A percentile compares a stretch with the other conserved stretches of the same genome.
phyloP scores from a whole-genome alignment of 2,329 filamentous ascomycete species.

The Exophiala alcalophila region DNA sequence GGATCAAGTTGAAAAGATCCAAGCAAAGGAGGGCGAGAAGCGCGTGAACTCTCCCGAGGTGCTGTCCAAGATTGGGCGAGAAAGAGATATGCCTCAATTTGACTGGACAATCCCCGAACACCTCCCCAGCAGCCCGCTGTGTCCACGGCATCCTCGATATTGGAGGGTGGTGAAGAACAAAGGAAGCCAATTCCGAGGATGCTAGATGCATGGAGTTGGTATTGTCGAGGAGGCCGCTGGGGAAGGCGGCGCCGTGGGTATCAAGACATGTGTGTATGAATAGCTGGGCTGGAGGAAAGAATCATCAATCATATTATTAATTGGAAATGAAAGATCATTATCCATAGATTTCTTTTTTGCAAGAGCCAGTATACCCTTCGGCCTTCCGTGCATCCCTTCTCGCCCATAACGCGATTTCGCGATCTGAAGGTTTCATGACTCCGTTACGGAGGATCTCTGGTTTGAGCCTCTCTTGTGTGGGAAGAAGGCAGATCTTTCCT shows the following conservation, averaged over 20 bases:
- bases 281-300: no score
- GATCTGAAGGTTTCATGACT: no score
- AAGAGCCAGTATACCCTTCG: no score
- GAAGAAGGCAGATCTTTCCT: no score
- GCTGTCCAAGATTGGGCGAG: constrained; percentile 4
- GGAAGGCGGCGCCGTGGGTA: not conserved
- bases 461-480: no score
- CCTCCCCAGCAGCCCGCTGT: constrained; percentile 30
- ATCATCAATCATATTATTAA: no score
- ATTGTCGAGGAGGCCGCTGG: constrained; percentile 12
- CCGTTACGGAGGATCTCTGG: no score
- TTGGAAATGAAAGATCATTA: no score
- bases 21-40: constrained; percentile 16
- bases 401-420: no score
- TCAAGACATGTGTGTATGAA: no score
- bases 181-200: constrained; percentile 28
- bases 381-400: no score
- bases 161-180: constrained; percentile 28
- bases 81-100: constrained; percentile 12
- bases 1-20: constrained; percentile 5
- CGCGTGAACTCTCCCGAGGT: constrained; percentile 14
- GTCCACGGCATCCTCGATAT: constrained; percentile 29
- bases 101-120: constrained; percentile 30
- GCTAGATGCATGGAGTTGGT: constrained; percentile 32
- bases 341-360: no score